Evolutionary conservation across 345 rosid species (phyloP).

Genomic region (Eucalyptus erythrocorys): DNA sequence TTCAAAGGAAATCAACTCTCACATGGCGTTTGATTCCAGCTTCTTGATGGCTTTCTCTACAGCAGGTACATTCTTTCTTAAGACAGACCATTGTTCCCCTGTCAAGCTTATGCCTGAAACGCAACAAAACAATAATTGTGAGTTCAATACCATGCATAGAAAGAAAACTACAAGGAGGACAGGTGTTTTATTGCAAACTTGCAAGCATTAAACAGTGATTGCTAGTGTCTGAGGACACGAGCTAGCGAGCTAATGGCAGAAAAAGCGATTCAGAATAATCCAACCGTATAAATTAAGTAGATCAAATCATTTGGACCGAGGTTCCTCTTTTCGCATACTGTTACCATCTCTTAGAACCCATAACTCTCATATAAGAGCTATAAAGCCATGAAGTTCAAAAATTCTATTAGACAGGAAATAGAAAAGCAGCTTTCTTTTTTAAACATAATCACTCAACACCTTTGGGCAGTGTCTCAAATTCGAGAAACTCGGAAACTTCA

Average conservation of each 20-base stretch:
- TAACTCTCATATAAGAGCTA: background rate
- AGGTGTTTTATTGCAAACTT: background rate
- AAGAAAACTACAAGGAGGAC: background rate
- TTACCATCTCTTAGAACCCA: background rate
- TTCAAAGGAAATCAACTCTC: background rate
- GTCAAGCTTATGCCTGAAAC: slow-evolving; percentile 76
- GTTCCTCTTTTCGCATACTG: background rate
- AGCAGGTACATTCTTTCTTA: slow-evolving; percentile 50
- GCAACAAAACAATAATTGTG: background rate
- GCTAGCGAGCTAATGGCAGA: background rate
- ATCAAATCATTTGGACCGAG: background rate
- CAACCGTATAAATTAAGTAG: background rate
- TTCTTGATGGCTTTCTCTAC: slow-evolving; percentile 61
- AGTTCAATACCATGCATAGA: background rate
- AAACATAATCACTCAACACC: background rate
- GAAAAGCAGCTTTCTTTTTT: background rate
- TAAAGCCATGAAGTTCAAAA: background rate
- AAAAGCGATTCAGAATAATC: background rate
- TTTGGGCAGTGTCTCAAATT: background rate
- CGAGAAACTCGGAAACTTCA: background rate
- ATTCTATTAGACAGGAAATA: background rate
- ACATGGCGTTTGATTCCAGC: slow-evolving; percentile 36
- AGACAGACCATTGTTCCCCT: slow-evolving; percentile 69
- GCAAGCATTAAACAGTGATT: background rate
- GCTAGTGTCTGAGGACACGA: background rate